Conservation (phyloP, 768 basidiomycete species). For the Fomitopsis serialis region DNA sequence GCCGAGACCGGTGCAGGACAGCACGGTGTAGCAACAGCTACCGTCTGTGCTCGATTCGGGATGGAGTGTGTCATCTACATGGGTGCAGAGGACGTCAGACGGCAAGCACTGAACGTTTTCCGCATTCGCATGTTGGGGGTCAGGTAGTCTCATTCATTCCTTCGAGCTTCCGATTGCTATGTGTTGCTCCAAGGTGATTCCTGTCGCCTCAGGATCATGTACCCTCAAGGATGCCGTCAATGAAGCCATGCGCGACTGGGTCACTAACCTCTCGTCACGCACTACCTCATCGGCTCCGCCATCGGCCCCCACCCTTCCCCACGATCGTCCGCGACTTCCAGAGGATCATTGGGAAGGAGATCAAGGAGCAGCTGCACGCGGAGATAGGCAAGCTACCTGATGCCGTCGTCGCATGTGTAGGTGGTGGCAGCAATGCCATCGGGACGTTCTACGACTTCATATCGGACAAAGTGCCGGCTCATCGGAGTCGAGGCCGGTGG, state of each 20-base stretch:
- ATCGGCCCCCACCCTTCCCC: conserved; percentile 98
- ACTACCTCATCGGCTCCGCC: conserved; percentile 95
- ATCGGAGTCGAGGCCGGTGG: conserved; percentile 97
- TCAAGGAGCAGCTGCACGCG: conserved; percentile 78
- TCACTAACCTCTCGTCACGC: conserved; percentile 88
- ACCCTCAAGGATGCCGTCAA: conserved; percentile 98
- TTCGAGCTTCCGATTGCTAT: not conserved
- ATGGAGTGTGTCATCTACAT: conserved; percentile 96
- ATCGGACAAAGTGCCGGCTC: conserved; percentile 78
- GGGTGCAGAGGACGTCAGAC: conserved; percentile 95
- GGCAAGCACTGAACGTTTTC: conserved; percentile 97
- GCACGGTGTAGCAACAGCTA: conserved; percentile 98
- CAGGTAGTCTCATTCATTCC: conserved; percentile 42
- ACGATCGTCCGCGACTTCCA: conserved; percentile 99
- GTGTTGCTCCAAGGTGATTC: conserved; percentile 60
- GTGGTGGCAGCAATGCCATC: conserved; percentile 96
- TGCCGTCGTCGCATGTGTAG: conserved; percentile 93
- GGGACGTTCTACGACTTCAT: conserved; percentile 98
- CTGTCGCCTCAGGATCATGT: conserved; percentile 88
- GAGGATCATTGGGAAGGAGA: conserved; percentile 89
- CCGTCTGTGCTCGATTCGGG: conserved; percentile 95
- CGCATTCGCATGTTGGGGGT: conserved; percentile 96
- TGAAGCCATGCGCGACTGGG: conserved; percentile 98
- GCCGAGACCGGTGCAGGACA: conserved; percentile 99
- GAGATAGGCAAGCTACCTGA: conserved; percentile 84